Conservation (phyloP, 2,329 filamentous ascomycete species). For the Aspergillus unguis region DNA sequence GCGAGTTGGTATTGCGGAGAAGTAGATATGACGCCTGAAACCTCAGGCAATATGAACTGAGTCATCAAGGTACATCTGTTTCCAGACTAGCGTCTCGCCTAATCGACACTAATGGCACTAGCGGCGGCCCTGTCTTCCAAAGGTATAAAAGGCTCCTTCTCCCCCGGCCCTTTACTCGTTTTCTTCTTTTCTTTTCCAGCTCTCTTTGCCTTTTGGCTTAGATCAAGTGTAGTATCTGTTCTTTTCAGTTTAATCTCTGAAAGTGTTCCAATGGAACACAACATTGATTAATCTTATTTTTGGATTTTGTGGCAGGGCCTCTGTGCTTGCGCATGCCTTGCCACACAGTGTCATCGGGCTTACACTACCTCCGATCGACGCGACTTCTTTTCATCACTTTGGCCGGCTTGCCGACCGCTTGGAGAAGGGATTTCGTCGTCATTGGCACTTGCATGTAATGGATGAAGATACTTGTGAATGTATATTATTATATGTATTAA, state of each 20-base stretch:
- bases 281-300: conserved; percentile 83
- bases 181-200: conserved; percentile 48
- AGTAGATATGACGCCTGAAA: background rate
- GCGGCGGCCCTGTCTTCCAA: background rate
- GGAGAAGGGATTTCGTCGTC: conserved; percentile 51
- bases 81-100: conserved; percentile 1
- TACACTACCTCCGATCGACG: conserved; percentile 71
- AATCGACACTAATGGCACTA: conserved; percentile 12
- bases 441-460: background rate
- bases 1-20: background rate
- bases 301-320: conserved; percentile 54
- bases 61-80: background rate
- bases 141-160: conserved; percentile 8
- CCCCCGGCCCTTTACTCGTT: conserved; percentile 48
- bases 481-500: background rate
- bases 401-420: conserved; percentile 52
- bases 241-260: conserved; percentile 97
- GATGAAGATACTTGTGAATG: background rate
- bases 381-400: conserved; percentile 56
- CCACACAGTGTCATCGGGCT: conserved; percentile 70
- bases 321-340: conserved; percentile 69
- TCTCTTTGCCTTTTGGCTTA: conserved; percentile 64
- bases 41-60: background rate
- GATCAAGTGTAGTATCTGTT: conserved; percentile 97
- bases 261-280: conserved; percentile 68